Evolutionary conservation across 2,329 filamentous ascomycete species (phyloP).

Genomic region (Aspergillus ochraceus): DNA sequence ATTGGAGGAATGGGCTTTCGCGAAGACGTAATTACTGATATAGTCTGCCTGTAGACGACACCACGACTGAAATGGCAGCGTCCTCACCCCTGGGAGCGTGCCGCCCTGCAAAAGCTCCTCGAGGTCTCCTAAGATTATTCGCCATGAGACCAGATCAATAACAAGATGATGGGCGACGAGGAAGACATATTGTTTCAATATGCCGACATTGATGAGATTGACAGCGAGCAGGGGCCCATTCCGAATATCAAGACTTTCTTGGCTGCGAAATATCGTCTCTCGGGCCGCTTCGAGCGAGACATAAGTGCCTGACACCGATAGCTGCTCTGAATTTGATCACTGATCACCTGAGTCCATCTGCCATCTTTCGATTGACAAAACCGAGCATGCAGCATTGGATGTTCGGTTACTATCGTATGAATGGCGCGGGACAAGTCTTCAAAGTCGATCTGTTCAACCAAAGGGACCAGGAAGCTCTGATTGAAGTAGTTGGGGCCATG

Average conservation of each 20-base stretch:
- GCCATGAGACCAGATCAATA: not conserved
- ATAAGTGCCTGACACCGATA: not conserved
- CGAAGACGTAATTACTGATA: not conserved
- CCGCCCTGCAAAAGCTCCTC: not conserved
- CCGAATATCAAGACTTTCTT: not conserved
- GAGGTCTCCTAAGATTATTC: not conserved
- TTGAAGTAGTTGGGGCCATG: not conserved
- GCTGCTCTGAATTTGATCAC: not conserved
- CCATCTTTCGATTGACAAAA: not conserved
- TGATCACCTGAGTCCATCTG: not conserved
- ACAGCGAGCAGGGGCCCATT: not conserved
- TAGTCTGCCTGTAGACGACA: not conserved
- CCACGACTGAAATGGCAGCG: not conserved
- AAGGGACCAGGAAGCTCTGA: not conserved
- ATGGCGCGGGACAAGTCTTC: not conserved
- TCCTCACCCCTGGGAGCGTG: not conserved
- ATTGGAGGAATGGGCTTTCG: no score
- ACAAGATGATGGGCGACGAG: conserved; percentile 2
- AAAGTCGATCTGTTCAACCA: no score
- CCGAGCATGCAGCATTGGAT: not conserved
- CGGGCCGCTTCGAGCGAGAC: no score
- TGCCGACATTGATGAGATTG: not conserved
- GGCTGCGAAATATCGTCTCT: not conserved
- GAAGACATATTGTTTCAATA: not conserved
- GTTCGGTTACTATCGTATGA: not conserved